Conservation (phyloP, 1,139 yeast genomes). For the Arxiozyma heterogenica region DNA sequence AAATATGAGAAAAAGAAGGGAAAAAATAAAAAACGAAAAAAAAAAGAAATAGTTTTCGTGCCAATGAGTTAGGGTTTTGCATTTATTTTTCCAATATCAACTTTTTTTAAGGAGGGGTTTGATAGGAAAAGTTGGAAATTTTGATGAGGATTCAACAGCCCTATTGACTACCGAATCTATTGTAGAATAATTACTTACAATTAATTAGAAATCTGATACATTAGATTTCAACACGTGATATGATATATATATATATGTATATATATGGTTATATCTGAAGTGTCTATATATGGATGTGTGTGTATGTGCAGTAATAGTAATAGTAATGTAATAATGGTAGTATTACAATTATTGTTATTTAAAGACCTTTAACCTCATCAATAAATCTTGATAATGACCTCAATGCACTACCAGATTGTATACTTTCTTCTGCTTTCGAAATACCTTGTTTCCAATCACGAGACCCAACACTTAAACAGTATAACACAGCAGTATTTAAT, state of each 20-base stretch:
- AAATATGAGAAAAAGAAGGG: too few species aligned
- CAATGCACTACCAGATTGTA: constrained; percentile 57
- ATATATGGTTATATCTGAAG: not conserved
- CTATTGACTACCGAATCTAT: too few species aligned
- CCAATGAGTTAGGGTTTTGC: not conserved
- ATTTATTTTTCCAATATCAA: too few species aligned
- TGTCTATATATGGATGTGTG: not conserved
- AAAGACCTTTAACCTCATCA: constrained; percentile 30
- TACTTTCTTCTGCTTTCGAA: constrained; percentile 57
- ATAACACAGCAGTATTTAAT: constrained; percentile 79
- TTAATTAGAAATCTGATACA: too few species aligned
- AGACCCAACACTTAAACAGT: constrained; percentile 65
- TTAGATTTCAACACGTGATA: not conserved
- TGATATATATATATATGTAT: not conserved
- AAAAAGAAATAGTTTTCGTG: not conserved
- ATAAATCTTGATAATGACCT: constrained; percentile 51
- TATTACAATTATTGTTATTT: too few species aligned
- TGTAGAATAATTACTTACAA: too few species aligned
- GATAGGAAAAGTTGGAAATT: not conserved
- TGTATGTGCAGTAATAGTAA: too few species aligned
- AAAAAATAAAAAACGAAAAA: not conserved
- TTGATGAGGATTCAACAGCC: too few species aligned
- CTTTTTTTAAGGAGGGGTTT: not conserved
- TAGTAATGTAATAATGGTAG: too few species aligned
- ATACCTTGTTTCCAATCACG: constrained; percentile 71